These are phyloP conservation scores for Monosporozyma servazzii DNA, from an alignment of 805 yeast species.

Conservation along the genomic window DNA sequence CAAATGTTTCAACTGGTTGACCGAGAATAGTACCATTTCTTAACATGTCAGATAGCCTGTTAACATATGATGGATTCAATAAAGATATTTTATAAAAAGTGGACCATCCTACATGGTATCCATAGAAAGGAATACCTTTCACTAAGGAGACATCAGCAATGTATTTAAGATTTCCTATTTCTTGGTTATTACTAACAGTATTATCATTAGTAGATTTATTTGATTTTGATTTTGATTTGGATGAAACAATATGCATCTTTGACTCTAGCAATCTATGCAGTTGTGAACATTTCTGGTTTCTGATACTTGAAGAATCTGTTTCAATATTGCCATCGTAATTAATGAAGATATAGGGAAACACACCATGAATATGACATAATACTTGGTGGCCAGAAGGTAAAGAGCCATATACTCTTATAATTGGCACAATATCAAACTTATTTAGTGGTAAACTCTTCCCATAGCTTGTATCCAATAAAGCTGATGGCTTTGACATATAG, in stretches of 20 bases:
- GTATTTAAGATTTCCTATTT: slow-evolving; percentile 29
- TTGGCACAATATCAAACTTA: slow-evolving; percentile 49
- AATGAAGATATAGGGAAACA: slow-evolving; percentile 71
- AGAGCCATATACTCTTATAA: slow-evolving; percentile 69
- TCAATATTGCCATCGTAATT: slow-evolving; percentile 41
- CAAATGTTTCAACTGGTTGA: slow-evolving; percentile 45
- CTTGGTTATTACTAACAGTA: neutral
- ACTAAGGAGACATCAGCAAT: slow-evolving; percentile 57
- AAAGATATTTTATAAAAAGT: slow-evolving; percentile 60
- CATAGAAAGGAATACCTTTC: slow-evolving; percentile 75
- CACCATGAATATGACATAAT: slow-evolving; percentile 71
- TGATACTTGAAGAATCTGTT: slow-evolving; percentile 16
- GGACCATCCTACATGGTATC: slow-evolving; percentile 60
- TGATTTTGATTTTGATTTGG: slow-evolving; percentile 30
- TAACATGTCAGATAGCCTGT: slow-evolving; percentile 45
- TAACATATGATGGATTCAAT: slow-evolving; percentile 49
- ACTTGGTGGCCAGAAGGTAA: slow-evolving; percentile 50
- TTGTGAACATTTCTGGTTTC: slow-evolving; percentile 30
- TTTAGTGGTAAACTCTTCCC: slow-evolving; percentile 28
- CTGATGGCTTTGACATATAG: slow-evolving; percentile 47
- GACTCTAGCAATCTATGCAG: slow-evolving; percentile 40
- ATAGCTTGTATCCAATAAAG: slow-evolving; percentile 41
- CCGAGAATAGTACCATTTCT: slow-evolving; percentile 37
- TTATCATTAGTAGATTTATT: slow-evolving; percentile 10
- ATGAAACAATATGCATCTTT: slow-evolving; percentile 26